These are phyloP conservation scores for Priceomyces castillae DNA, from an alignment of 805 yeast species.

Conservation along the genomic window DNA sequence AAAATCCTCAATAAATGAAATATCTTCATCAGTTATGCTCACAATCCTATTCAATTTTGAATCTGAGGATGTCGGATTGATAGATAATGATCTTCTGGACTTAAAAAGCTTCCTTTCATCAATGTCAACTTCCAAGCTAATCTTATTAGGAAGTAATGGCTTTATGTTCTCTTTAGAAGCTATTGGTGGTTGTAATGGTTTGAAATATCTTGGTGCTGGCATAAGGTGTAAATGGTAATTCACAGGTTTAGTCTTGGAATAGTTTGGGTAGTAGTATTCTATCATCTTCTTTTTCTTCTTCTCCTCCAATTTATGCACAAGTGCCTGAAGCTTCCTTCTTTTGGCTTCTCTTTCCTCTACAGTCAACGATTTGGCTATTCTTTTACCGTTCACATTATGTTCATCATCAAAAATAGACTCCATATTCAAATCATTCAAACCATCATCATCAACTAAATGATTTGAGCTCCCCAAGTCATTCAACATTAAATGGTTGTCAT, in stretches of 20 bases:
- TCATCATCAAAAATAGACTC: conserved; percentile 21
- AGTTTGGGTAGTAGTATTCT: conserved; percentile 59
- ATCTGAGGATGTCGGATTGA: conserved; percentile 8
- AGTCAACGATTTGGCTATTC: background rate
- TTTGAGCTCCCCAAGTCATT: conserved; percentile 12
- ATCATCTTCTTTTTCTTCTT: conserved; percentile 29
- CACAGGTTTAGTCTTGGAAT: conserved; percentile 51
- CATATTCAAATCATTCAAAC: conserved; percentile 21
- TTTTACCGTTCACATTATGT: background rate
- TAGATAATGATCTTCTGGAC: conserved; percentile 15
- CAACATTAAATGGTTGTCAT: conserved; percentile 19
- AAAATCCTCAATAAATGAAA: conserved; percentile 29
- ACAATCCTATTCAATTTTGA: conserved; percentile 3
- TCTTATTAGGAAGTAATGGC: conserved; percentile 58
- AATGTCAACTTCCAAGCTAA: conserved; percentile 57
- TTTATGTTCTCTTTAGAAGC: conserved; percentile 28
- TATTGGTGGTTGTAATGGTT: conserved; percentile 50
- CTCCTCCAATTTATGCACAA: conserved; percentile 30
- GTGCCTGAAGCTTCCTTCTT: conserved; percentile 24
- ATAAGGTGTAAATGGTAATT: conserved; percentile 65
- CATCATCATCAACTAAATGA: conserved; percentile 23
- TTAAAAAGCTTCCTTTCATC: conserved; percentile 59
- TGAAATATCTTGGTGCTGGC: conserved; percentile 55
- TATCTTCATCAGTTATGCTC: conserved; percentile 30
- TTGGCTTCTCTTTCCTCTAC: conserved; percentile 22